phyloP scores from a whole-genome alignment of 371 early-diverging fungal species.

The Mucor ambiguus region DNA sequence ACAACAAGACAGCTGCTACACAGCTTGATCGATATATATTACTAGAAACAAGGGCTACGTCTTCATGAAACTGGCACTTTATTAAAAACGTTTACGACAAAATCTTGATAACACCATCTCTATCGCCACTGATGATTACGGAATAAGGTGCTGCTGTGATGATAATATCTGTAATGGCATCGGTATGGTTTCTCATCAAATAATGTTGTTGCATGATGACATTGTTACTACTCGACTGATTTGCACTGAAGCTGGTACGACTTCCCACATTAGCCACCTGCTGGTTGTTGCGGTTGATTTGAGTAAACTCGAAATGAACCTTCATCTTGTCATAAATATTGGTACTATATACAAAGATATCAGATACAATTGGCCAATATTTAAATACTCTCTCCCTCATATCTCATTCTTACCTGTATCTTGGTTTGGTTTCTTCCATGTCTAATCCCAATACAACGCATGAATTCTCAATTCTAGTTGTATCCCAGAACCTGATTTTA shows the following conservation, averaged over 20 bases:
- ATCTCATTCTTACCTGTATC: conserved; percentile 51
- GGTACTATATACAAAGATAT: conserved; percentile 42
- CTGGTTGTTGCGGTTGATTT: conserved; percentile 27
- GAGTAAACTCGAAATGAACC: conserved; percentile 57
- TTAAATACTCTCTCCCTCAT: too few relatives aligned
- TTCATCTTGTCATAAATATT: conserved; percentile 56
- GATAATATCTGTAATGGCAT: conserved; percentile 73
- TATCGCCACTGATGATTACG: conserved; percentile 77
- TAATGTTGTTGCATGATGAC: conserved; percentile 56
- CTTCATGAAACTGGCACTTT: too few relatives aligned
- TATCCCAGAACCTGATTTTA: conserved; percentile 85
- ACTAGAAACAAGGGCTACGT: too few relatives aligned
- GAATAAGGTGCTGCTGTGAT: conserved; percentile 77
- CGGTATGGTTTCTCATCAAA: conserved; percentile 68
- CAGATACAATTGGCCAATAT: too few relatives aligned
- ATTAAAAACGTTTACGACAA: conserved; percentile 35
- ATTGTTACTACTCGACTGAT: conserved; percentile 5
- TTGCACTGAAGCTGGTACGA: conserved; percentile 20
- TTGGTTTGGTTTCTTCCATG: conserved; percentile 58
- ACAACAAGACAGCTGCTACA: too few relatives aligned
- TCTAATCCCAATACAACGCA: conserved; percentile 73
- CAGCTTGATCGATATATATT: too few relatives aligned
- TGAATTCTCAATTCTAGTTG: conserved; percentile 66
- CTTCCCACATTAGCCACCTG: conserved; percentile 10
- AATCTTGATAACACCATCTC: conserved; percentile 84